A percentile compares a stretch with the other conserved stretches of the same genome.
These are phyloP conservation scores for Trichomonas tenax DNA, from an alignment of 208 protist genomes.

Conservation along the genomic window DNA sequence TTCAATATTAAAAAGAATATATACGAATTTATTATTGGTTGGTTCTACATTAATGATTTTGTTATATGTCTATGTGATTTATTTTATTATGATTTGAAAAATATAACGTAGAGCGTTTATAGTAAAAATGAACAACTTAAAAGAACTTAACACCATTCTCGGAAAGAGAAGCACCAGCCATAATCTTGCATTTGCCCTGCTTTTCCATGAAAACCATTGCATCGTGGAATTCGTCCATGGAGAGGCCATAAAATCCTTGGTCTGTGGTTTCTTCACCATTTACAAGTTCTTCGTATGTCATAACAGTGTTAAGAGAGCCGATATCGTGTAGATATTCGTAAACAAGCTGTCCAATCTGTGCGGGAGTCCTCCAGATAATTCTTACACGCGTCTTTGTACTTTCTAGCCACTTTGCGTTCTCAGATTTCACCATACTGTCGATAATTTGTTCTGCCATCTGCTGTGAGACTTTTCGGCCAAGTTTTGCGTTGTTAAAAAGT, in stretches of 20 bases:
- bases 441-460: neutral
- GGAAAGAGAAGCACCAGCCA: neutral
- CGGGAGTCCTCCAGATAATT: neutral
- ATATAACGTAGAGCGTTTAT: neutral
- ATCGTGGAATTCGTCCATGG: neutral
- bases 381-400: neutral
- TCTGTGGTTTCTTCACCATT: neutral
- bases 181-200: neutral
- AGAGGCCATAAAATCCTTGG: neutral
- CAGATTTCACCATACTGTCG: neutral
- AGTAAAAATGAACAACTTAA: neutral
- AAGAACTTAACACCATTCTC: conserved; percentile 3
- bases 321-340: neutral
- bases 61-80: no score
- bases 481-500: neutral
- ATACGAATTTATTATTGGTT: no score
- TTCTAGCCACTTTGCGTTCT: neutral
- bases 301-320: neutral
- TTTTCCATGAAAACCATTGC: neutral
- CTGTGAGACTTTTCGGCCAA: neutral
- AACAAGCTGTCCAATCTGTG: neutral
- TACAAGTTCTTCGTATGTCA: neutral
- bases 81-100: no score
- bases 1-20: no score
- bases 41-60: no score